These are phyloP conservation scores for Sclerotinia minor DNA, from an alignment of 2,329 filamentous ascomycete species.

Conservation along the genomic window DNA sequence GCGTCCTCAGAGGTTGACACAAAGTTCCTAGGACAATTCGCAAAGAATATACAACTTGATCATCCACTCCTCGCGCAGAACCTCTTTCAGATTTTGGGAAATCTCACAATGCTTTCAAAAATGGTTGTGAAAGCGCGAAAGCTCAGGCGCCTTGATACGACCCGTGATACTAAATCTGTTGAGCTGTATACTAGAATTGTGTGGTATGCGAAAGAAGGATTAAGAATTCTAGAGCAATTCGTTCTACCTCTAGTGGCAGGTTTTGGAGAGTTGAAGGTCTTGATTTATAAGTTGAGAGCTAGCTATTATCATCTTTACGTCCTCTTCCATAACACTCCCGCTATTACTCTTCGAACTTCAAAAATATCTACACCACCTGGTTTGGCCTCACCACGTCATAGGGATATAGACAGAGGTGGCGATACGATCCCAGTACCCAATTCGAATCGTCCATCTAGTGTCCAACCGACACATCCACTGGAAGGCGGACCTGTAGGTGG, in stretches of 20 bases:
- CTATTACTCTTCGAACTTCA: conserved; percentile 49
- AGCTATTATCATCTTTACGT: conserved; percentile 98
- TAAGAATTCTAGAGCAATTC: conserved; percentile 83
- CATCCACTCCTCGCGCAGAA: conserved; percentile 79
- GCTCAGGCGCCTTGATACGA: conserved; percentile 76
- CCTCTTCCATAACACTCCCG: conserved; percentile 88
- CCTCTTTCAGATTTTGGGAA: conserved; percentile 86
- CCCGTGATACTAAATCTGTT: conserved; percentile 75
- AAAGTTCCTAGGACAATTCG: conserved; percentile 90
- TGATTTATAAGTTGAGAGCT: conserved; percentile 87
- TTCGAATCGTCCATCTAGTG: conserved; percentile 37
- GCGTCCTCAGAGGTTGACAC: conserved; percentile 96
- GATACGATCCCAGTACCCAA: conserved; percentile 32
- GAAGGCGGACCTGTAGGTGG: conserved; percentile 50
- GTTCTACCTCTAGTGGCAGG: conserved; percentile 80
- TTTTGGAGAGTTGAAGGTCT: conserved; percentile 80
- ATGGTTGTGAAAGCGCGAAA: conserved; percentile 82
- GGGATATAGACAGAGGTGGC: conserved; percentile 39
- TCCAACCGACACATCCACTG: conserved; percentile 41
- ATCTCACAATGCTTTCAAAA: conserved; percentile 83
- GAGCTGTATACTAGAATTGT: conserved; percentile 88
- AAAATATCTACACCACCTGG: conserved; percentile 46
- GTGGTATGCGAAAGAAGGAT: conserved; percentile 90
- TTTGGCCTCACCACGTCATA: conserved; percentile 38
- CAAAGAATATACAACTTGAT: conserved; percentile 73